A percentile compares a stretch with the other conserved stretches of the same genome.
Evolutionary conservation across 2,329 filamentous ascomycete species (phyloP).

Genomic region (Diaporthe citriasiana): DNA sequence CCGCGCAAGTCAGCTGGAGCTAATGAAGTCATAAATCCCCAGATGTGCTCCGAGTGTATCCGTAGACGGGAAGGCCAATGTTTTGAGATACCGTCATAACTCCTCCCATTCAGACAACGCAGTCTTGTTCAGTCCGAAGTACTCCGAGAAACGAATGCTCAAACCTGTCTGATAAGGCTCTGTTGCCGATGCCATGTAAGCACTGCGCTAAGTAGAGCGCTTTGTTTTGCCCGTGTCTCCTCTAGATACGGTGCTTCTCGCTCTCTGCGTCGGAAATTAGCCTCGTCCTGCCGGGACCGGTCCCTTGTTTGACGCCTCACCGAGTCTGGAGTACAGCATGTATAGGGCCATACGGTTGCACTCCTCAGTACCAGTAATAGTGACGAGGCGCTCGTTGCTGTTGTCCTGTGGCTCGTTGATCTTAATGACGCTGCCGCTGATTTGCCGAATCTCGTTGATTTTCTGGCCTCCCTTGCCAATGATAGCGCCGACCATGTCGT

Average conservation of each 20-base stretch:
- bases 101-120: constrained; percentile 36
- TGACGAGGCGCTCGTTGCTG: constrained; percentile 97
- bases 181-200: constrained; percentile 11
- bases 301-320: constrained; percentile 64
- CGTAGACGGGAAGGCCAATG: constrained; percentile 15
- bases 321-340: constrained; percentile 98
- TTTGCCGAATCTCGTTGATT: constrained; percentile 98
- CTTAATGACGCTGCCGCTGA: constrained; percentile 98
- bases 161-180: constrained; percentile 36
- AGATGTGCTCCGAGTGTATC: constrained; percentile 31
- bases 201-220: neutral
- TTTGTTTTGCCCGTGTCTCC: neutral
- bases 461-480: constrained; percentile 99
- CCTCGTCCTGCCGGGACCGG: constrained; percentile 34
- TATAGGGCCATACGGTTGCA: constrained; percentile 99
- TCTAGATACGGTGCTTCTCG: constrained; percentile 80
- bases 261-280: constrained; percentile 67
- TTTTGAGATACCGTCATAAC: constrained; percentile 39
- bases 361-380: constrained; percentile 96
- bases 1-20: constrained; percentile 35
- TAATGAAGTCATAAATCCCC: constrained; percentile 36
- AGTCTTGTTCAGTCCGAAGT: constrained; percentile 31
- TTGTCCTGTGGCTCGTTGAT: constrained; percentile 99
- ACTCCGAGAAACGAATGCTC: constrained; percentile 39
- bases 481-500: constrained; percentile 99